A percentile compares a stretch with the other conserved stretches of the same genome.
Conservation (phyloP, 805 yeast genomes). For the Starmerella apicola region DNA sequence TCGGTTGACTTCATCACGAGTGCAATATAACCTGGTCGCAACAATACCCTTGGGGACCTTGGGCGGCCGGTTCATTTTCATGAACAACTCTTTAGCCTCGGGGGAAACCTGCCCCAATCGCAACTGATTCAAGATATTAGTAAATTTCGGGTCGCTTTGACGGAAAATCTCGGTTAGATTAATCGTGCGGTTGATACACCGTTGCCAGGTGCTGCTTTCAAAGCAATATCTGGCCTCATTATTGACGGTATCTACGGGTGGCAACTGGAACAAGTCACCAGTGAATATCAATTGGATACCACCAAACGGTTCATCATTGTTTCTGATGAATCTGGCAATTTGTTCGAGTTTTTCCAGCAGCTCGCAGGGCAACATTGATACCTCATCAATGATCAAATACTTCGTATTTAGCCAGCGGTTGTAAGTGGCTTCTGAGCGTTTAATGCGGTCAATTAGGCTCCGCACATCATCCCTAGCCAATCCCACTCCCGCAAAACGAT, state of each 20-base stretch:
- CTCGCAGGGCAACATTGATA: slow-evolving; percentile 82
- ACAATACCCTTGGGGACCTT: slow-evolving; percentile 58
- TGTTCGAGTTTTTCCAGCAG: slow-evolving; percentile 63
- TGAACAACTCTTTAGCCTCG: slow-evolving; percentile 38
- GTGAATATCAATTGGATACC: slow-evolving; percentile 82
- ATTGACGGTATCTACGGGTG: slow-evolving; percentile 52
- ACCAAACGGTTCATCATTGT: slow-evolving; percentile 59
- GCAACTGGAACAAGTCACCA: slow-evolving; percentile 95
- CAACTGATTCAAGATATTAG: slow-evolving; percentile 68
- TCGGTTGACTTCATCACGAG: slow-evolving; percentile 68
- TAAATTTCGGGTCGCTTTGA: slow-evolving; percentile 63
- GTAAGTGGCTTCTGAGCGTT: slow-evolving; percentile 32
- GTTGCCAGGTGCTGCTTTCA: slow-evolving; percentile 59
- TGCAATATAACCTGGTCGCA: slow-evolving; percentile 84
- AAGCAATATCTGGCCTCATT: slow-evolving; percentile 49
- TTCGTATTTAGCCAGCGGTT: slow-evolving; percentile 54
- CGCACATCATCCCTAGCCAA: slow-evolving; percentile 46
- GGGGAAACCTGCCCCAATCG: slow-evolving; percentile 55
- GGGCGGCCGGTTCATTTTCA: slow-evolving; percentile 42
- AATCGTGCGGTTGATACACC: slow-evolving; percentile 47
- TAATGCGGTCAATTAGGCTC: slow-evolving; percentile 37
- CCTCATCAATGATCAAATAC: slow-evolving; percentile 78
- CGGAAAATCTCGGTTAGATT: slow-evolving; percentile 70
- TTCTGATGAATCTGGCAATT: slow-evolving; percentile 48
- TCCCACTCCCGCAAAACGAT: slow-evolving; percentile 78